Evolutionary conservation across 2,329 filamentous ascomycete genomes (phyloP), one percentile per base, ranked within the genome.

Genomic region (Colletotrichum sp.): DNA sequence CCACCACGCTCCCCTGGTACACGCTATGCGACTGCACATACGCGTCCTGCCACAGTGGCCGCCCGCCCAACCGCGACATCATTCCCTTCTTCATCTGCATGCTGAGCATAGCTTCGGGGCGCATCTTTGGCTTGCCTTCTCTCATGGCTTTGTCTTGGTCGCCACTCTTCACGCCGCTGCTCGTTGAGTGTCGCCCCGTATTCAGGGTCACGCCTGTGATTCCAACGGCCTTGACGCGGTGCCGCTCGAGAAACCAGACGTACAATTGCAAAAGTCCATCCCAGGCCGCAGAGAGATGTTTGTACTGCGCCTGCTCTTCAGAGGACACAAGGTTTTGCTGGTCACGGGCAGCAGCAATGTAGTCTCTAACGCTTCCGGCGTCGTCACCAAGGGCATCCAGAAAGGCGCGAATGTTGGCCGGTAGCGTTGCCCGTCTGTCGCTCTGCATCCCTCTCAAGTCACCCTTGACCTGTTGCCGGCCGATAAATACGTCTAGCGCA

Each of bases 81-180:
- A 73, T 73, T 18, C 71, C 68, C 62, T 61, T 70, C 27, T 73
- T 71, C 71, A 73, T 73, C 18, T 73, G 71, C 62, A 73, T 66
- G 68, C 71, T 71, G n/a, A 73, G 71, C 71, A 73, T 73, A 12
- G 71, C 57, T 33, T 73, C 71, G 43, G 71, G 71, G 1, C 71
- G 68, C 33, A 73, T 62, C 8, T 66, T 58, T 27, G 68, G 33
- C 36, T 57, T 34, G 2, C 31, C 66, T 18, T 36, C 21, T 15
- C 16, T 24, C 47, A 36, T 24, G 29, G 21, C 4, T 15, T 65
- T 70, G n/a, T 38, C 21, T 54, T 73, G 61, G 55, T 73, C 71
- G 18, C n/a, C 9, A 34, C 71, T 73, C 61, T 66, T 62, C 68
- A 73, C 71, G 29, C 71, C 71, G 43, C 68, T 73, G 16, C 71